These are phyloP conservation scores for Garcia nutans DNA, from an alignment of 345 rosid species.

Conservation along the genomic window DNA sequence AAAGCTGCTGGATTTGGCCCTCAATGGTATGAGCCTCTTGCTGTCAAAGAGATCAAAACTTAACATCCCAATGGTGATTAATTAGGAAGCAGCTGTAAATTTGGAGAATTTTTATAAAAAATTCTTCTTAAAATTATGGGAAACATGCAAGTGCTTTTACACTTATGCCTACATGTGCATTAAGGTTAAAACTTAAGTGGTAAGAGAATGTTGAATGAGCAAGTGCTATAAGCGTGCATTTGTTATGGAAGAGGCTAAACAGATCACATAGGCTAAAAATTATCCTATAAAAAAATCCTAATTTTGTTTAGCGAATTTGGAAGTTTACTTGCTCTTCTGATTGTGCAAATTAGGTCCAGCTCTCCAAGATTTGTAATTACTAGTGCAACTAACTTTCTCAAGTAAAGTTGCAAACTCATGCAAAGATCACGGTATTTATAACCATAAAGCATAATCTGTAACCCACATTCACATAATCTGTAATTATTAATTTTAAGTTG, in stretches of 20 bases:
- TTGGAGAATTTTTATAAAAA: neutral
- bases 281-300: no score
- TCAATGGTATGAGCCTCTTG: slow-evolving; percentile 87
- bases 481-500: no score
- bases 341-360: no score
- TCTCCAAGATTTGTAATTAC: no score
- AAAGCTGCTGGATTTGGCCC: slow-evolving; percentile 89
- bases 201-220: neutral
- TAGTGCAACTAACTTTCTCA: no score
- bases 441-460: no score
- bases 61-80: neutral
- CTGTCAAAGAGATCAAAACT: slow-evolving; percentile 44
- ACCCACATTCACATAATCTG: neutral
- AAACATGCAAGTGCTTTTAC: neutral
- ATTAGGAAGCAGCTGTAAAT: neutral
- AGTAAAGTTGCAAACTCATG: no score
- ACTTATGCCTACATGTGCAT: neutral
- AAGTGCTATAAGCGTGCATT: neutral
- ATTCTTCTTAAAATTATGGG: neutral
- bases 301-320: no score
- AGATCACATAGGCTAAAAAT: neutral
- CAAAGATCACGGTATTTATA: no score
- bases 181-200: neutral
- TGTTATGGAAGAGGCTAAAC: neutral
- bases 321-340: no score